Conservation (phyloP, 768 basidiomycete species). For the Suillus tomentosus region DNA sequence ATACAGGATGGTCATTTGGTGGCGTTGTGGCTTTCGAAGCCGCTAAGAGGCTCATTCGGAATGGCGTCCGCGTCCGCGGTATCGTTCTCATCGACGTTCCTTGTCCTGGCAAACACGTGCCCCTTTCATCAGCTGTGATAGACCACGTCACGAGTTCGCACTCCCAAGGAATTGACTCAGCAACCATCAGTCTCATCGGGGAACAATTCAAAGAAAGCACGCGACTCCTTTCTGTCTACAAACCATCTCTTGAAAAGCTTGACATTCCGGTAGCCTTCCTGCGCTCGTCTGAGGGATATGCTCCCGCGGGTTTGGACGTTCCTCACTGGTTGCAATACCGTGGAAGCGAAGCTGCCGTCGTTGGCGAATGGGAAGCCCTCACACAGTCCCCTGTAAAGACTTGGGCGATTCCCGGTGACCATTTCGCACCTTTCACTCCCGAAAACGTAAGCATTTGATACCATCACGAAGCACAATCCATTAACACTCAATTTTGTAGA, state of each 20-base stretch:
- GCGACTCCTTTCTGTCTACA: conserved; percentile 48
- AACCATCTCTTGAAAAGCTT: conserved; percentile 32
- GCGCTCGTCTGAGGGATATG: conserved; percentile 52
- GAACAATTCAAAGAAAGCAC: conserved; percentile 54
- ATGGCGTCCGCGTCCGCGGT: conserved; percentile 50
- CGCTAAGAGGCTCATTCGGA: conserved; percentile 46
- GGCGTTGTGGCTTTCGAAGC: conserved; percentile 72
- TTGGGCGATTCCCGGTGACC: conserved; percentile 64
- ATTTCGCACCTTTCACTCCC: conserved; percentile 59
- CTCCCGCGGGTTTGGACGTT: conserved; percentile 34
- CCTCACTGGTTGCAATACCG: conserved; percentile 58
- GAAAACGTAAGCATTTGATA: conserved; percentile 44
- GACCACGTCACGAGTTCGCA: conserved; percentile 43
- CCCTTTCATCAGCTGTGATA: conserved; percentile 55
- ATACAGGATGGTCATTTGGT: conserved; percentile 76
- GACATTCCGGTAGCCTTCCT: conserved; percentile 49
- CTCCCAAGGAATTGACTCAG: conserved; percentile 28
- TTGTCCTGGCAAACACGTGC: conserved; percentile 50
- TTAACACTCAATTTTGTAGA: conserved; percentile 14
- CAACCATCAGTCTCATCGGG: conserved; percentile 40
- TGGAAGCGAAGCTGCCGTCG: conserved; percentile 31
- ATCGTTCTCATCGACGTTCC: conserved; percentile 72
- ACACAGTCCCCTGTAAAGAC: conserved; percentile 40
- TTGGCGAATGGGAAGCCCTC: conserved; percentile 50
- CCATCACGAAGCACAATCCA: not conserved